Evolutionary conservation across 768 basidiomycete species (phyloP).

Genomic region (Suillus ampliporus): DNA sequence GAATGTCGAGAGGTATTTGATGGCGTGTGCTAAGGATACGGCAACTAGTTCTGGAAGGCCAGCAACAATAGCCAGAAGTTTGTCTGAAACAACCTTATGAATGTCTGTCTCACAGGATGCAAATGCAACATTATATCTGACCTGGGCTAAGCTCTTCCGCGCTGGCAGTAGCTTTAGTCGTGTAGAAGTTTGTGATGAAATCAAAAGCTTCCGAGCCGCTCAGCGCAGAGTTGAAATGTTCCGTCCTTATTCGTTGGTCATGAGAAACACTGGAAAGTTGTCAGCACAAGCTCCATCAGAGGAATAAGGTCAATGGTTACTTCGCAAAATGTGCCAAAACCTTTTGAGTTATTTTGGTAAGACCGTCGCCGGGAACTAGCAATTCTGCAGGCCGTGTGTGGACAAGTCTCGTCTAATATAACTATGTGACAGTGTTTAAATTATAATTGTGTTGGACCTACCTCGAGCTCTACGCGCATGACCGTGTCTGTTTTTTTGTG

Average conservation of each 20-base stretch:
- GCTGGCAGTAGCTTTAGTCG: slow-evolving; percentile 49
- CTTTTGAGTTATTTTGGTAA: slow-evolving; percentile 76
- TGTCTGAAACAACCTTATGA: slow-evolving; percentile 44
- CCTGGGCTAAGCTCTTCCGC: slow-evolving; percentile 54
- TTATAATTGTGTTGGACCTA: slow-evolving; percentile 31
- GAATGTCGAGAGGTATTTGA: slow-evolving; percentile 75
- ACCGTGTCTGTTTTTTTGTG: slow-evolving; percentile 58
- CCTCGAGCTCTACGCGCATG: slow-evolving; percentile 92
- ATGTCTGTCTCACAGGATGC: neutral
- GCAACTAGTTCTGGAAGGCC: slow-evolving; percentile 74
- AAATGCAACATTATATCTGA: slow-evolving; percentile 32
- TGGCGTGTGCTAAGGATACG: slow-evolving; percentile 73
- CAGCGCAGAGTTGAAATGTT: slow-evolving; percentile 60
- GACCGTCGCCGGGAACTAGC: slow-evolving; percentile 59
- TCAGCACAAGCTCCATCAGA: slow-evolving; percentile 11
- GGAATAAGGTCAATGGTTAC: slow-evolving; percentile 43
- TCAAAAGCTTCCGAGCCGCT: slow-evolving; percentile 74
- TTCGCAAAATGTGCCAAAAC: slow-evolving; percentile 74
- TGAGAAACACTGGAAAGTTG: slow-evolving; percentile 38
- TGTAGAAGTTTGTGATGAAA: slow-evolving; percentile 68
- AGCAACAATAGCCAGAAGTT: slow-evolving; percentile 63
- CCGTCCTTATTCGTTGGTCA: slow-evolving; percentile 60
- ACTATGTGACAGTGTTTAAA: slow-evolving; percentile 11
- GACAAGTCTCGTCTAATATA: slow-evolving; percentile 76
- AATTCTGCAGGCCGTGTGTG: slow-evolving; percentile 87